Base-by-base conservation (phyloP, 108 stramenopile species). In the Skeletonema tropicum region DNA sequence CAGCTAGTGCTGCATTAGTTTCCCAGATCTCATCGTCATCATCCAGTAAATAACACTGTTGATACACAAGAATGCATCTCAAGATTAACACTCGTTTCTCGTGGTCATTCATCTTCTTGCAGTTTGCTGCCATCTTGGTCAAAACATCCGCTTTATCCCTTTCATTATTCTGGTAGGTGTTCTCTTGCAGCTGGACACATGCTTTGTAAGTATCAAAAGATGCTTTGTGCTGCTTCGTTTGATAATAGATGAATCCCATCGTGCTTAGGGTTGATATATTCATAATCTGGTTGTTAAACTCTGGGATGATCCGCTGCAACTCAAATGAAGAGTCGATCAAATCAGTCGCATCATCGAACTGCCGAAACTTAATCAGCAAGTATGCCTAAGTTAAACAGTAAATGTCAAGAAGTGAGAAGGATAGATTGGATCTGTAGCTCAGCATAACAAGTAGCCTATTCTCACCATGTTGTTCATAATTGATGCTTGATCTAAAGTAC, bases 241-340 rank as follows among this genome's bases (percentile, higher is more conserved):
- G 72, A 39, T 69, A 72, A 48, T 80, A 80, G 33, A 80, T 70
- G 74, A 71, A 82, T 57, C 74, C 81, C 81, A 82, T 82, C 25
- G 74, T 75, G 66, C 81, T 82, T 45, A 82, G 26, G 8, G 74
- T 82, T 23, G 74, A 52, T 15, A 82, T 60, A 7, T 64, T 71
- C 81, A 82, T 82, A 10, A 62, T 66, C 25, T 45, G 63, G n/a
- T 70, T 66, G 5, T 36, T 30, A 38, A 72, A 71, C 0, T 66
- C 46, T 1, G 81, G 81, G 14, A 82, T 30, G 15, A 82, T 75
- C 48, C 75, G 81, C 66, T 82, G 81, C 5, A 82, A 52, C 65
- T 82, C 81, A 49, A 82, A 82, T 35, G 81, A 82, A 30, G 81
- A 70, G 71, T 82, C 81, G 19, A 82, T 57, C 59, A 82, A 71